Percentiles rank a stretch among this genome's conserved stretches.
These are phyloP conservation scores for Boletellus ananas DNA, from an alignment of 768 basidiomycete species.

Conservation along the genomic window DNA sequence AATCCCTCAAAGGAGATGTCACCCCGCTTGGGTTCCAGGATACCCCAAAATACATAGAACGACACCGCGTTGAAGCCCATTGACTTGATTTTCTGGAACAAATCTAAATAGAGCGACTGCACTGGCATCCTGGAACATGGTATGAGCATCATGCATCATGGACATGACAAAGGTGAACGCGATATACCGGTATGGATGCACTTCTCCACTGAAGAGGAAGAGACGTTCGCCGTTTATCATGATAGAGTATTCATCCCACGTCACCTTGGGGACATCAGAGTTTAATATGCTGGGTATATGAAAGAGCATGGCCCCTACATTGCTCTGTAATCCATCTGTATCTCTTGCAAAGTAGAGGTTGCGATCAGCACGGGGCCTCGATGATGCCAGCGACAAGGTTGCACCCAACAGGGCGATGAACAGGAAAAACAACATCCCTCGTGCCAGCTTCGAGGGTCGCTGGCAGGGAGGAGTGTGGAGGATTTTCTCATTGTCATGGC, in stretches of 20 bases:
- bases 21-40: constrained; percentile 39
- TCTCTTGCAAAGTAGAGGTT: constrained; percentile 16
- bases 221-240: constrained; percentile 54
- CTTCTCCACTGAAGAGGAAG: constrained; percentile 59
- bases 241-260: constrained; percentile 60
- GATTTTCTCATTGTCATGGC: not conserved
- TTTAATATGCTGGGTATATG: too few relatives aligned
- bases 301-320: constrained; percentile 5
- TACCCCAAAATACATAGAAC: constrained; percentile 58
- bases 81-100: constrained; percentile 61
- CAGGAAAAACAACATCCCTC: constrained; percentile 9
- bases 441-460: not conserved
- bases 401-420: constrained; percentile 10
- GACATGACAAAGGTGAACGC: not conserved
- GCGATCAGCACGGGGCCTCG: constrained; percentile 3
- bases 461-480: not conserved
- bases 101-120: constrained; percentile 38
- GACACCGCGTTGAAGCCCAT: constrained; percentile 39
- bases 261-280: constrained; percentile 30
- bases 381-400: constrained; percentile 11
- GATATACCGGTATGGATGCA: constrained; percentile 52
- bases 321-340: constrained; percentile 14
- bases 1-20: constrained; percentile 53
- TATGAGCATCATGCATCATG: not conserved
- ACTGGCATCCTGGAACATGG: constrained; percentile 31